A percentile compares a stretch with the other conserved stretches of the same genome.
Evolutionary conservation across 768 basidiomycete species (phyloP).

Genomic region (Suillus variegatus): DNA sequence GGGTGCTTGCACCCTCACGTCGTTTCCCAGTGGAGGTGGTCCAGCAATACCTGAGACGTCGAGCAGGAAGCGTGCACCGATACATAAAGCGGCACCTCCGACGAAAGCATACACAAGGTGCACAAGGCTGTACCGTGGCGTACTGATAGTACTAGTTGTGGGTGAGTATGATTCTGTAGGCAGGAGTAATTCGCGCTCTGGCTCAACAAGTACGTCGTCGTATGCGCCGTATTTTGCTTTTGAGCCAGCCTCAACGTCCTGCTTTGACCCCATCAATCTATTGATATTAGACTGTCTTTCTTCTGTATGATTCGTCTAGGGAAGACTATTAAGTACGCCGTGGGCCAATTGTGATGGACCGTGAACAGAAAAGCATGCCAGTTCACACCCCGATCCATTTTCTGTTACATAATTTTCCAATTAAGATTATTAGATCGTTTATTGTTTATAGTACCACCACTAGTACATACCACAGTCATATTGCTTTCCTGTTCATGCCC

Average conservation of each 20-base stretch:
- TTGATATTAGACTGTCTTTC: neutral
- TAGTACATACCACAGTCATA: neutral
- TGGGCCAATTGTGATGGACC: neutral
- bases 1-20: conserved; percentile 47
- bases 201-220: neutral
- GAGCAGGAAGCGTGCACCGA: conserved; percentile 50
- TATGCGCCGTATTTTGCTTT: neutral
- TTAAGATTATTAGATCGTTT: too few species aligned
- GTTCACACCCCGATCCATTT: too few species aligned
- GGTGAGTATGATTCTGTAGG: neutral
- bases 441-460: too few species aligned
- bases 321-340: neutral
- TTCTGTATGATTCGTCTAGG: neutral
- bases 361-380: neutral
- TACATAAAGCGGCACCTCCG: conserved; percentile 52
- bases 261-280: neutral
- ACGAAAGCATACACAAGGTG: conserved; percentile 54
- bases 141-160: conserved; percentile 14
- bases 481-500: conserved; percentile 24
- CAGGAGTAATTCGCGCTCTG: conserved; percentile 3
- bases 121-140: conserved; percentile 20
- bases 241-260: neutral
- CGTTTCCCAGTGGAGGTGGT: conserved; percentile 27
- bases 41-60: conserved; percentile 36
- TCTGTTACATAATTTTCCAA: too few species aligned